Evolutionary conservation across 805 yeast genomes (phyloP), one percentile per base, ranked within the genome.

Genomic region (Yamadazyma scolyti): DNA sequence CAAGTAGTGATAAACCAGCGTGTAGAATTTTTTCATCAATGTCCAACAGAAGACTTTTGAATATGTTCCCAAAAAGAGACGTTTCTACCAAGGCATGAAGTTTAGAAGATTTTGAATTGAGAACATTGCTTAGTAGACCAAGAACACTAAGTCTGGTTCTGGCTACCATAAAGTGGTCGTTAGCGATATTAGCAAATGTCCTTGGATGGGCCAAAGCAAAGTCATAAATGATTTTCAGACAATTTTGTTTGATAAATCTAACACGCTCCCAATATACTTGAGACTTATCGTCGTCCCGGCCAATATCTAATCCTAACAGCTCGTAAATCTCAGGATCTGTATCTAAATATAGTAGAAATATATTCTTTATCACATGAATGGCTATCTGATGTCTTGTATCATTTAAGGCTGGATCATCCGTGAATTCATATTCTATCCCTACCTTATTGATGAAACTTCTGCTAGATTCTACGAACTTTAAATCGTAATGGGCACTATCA

Each of bases 401-500:
- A 4, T 20, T 20, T 14, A 62, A 39, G 2, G 25, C 29, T 2
- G 34, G 31, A 37, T 62, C 69, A 1, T 37, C 39, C 3, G 55
- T 42, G 4, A 42, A 25, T 19, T 26, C 23, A 5, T 31, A 23
- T 20, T 47, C 39, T 9, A 40, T 36, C 7, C 52, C 36, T 7
- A 58, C 28, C 2, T 46, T 44, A 12, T 23, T 24, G 4, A 65
- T 44, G 16, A 65, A 53, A 8, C 40, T 43, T 27, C 65, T 38
- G 8, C 62, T 32, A 27, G 55, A 54, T 8, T 41, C 43, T 8
- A 65, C 65, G 36, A 71, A 56, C 6, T 45, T 46, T n/a, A 62
- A 43, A 33, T 61, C 66, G 31, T 55, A 58, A 2, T 83, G 80
- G 0, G 81, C 78, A 20, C 82, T 73, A 43, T 79, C 79, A 3